Conservation (phyloP, 2,329 filamentous ascomycete genomes). For the Karstenula rhodostoma region DNA sequence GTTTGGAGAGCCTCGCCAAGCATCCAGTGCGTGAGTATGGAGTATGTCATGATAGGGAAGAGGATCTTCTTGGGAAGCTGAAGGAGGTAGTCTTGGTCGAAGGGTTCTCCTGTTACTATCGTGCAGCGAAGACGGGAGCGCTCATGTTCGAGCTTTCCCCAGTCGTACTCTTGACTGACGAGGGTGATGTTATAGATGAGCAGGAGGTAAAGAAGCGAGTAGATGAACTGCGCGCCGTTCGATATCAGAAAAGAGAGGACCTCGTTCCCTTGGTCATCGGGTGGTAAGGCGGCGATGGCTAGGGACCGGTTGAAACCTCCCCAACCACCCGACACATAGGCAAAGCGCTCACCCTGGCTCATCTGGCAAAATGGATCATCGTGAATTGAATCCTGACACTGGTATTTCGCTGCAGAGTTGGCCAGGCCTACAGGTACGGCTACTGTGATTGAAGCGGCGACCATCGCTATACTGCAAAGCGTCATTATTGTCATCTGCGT, state of each 20-base stretch:
- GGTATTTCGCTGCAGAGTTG: slow-evolving; percentile 13
- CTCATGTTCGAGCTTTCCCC: slow-evolving; percentile 37
- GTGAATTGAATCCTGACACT: slow-evolving; percentile 16
- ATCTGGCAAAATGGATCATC: slow-evolving; percentile 17
- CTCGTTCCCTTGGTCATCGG: slow-evolving; percentile 31
- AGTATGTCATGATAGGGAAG: slow-evolving; percentile 41
- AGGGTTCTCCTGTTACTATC: slow-evolving; percentile 36
- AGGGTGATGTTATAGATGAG: slow-evolving; percentile 44
- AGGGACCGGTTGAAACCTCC: slow-evolving; percentile 36
- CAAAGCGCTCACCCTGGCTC: slow-evolving; percentile 16
- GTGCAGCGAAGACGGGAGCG: slow-evolving; percentile 37
- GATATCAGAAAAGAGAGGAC: slow-evolving; percentile 37
- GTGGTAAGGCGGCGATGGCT: slow-evolving; percentile 22
- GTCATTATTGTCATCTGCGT: slow-evolving; percentile 39
- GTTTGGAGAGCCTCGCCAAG: slow-evolving; percentile 41
- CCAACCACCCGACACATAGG: slow-evolving; percentile 30
- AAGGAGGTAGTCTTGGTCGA: slow-evolving; percentile 39
- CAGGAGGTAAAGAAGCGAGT: slow-evolving; percentile 41
- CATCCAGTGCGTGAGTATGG: slow-evolving; percentile 41
- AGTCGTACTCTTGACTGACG: slow-evolving; percentile 37
- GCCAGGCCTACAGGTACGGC: slow-evolving; percentile 22
- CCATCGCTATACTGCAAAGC: slow-evolving; percentile 30
- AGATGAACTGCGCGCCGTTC: slow-evolving; percentile 43
- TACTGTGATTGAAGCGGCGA: slow-evolving; percentile 26
- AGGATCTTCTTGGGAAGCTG: slow-evolving; percentile 42